Base-by-base conservation (phyloP, 179 eudicot genomes). In the Drosera spatulata region DNA sequence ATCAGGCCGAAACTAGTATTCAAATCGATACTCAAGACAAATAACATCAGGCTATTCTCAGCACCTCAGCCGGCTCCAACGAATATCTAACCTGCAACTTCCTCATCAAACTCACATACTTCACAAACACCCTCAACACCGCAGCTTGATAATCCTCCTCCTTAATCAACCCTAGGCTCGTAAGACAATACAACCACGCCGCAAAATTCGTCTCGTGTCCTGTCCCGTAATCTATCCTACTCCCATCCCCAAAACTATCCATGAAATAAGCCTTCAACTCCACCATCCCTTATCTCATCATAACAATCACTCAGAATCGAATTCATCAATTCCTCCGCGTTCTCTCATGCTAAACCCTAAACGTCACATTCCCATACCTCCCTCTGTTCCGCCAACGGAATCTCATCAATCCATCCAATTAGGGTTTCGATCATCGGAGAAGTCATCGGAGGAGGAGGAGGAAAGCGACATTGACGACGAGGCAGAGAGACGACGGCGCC, bases 1-100 rank as follows among this genome's bases (percentile, higher is more conserved):
- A n/a, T n/a, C n/a, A n/a, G n/a, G n/a, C n/a, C n/a, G n/a, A n/a
- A n/a, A n/a, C n/a, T n/a, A n/a, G n/a, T n/a, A n/a, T n/a, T n/a
- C n/a, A n/a, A n/a, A n/a, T n/a, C n/a, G n/a, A n/a, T n/a, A n/a
- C n/a, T n/a, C n/a, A n/a, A n/a, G n/a, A n/a, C n/a, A n/a, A n/a
- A n/a, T n/a, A n/a, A n/a, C n/a, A n/a, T n/a, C n/a, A n/a, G n/a
- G n/a, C n/a, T n/a, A n/a, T n/a, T n/a, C n/a, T n/a, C n/a, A n/a
- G n/a, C n/a, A n/a, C n/a, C n/a, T n/a, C n/a, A n/a, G 96, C 98
- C 6, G 98, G 98, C 75, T 91, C 98, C 42, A 91, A 84, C 42
- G 65, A 72, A 48, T 91, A 91, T 5, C 79, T 80, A 56, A 85
- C 61, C 70, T 91, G 98, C 69, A 91, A 72, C 22, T 76, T 85